Evolutionary conservation across 495 filamentous ascomycete genomes (phyloP).

Genomic region (Daldinia grandis): DNA sequence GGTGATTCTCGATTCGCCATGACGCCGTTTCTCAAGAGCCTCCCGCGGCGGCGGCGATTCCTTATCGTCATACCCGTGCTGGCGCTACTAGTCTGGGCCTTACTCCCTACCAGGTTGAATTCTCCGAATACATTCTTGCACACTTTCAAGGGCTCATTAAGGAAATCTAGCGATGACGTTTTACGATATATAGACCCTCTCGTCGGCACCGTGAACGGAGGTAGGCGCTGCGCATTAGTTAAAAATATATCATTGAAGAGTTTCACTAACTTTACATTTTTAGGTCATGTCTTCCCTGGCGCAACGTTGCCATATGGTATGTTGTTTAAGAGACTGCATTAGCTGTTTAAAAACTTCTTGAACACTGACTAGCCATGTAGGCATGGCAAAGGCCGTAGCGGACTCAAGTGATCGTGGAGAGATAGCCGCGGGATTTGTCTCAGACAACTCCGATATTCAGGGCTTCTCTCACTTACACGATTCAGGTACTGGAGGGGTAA

Average conservation of each 20-base stretch:
- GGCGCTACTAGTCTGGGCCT: constrained; percentile 43
- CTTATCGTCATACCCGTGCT: constrained; percentile 41
- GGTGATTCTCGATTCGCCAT: constrained; percentile 26
- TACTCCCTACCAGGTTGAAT: constrained; percentile 45
- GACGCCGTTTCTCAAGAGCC: constrained; percentile 43
- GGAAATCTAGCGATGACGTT: constrained; percentile 42
- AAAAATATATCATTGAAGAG: background rate
- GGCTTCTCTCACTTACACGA: constrained; percentile 75
- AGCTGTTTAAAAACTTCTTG: background rate
- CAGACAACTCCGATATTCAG: constrained; percentile 58
- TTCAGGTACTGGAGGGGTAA: constrained; percentile 67
- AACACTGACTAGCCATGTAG: constrained; percentile 22
- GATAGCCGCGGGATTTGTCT: constrained; percentile 73
- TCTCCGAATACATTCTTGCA: constrained; percentile 40
- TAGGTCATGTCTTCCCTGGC: constrained; percentile 74
- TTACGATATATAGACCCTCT: constrained; percentile 61
- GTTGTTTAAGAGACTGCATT: constrained; percentile 2
- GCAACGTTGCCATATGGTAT: constrained; percentile 73
- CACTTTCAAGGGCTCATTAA: constrained; percentile 26
- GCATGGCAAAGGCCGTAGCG: constrained; percentile 76
- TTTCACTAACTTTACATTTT: constrained; percentile 15
- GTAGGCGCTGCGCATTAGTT: constrained; percentile 38
- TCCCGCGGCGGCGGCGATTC: constrained; percentile 51
- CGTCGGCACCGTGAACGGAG: constrained; percentile 70
- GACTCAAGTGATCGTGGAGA: constrained; percentile 65